phyloP scores from a whole-genome alignment of 1,284 basidiomycete genomes.

The Pterula multifida region DNA sequence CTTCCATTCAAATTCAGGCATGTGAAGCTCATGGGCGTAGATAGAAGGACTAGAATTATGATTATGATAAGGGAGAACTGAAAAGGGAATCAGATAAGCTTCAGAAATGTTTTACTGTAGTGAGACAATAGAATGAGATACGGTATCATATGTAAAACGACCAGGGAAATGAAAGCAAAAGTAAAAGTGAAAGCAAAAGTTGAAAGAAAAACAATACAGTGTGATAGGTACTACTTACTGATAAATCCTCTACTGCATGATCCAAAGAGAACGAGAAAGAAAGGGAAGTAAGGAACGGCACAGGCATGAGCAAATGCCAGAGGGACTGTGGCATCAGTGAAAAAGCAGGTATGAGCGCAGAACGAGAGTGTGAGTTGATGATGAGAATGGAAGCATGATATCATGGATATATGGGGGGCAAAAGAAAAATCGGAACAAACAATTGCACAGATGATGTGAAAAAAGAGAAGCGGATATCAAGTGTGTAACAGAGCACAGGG shows the following conservation, averaged over 20 bases:
- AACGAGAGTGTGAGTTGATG: neutral
- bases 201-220: slow-evolving; percentile 3
- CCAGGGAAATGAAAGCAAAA: neutral
- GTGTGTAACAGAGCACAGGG: neutral
- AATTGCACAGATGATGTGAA: too few species aligned
- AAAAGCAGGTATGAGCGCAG: neutral
- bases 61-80: too few species aligned
- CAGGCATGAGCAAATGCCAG: neutral
- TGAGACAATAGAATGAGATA: too few species aligned
- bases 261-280: neutral
- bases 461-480: slow-evolving; percentile 10
- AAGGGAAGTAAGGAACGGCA: neutral
- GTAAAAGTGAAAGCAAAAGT: slow-evolving; percentile 1
- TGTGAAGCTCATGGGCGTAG: too few species aligned
- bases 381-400: neutral
- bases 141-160: neutral
- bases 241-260: neutral
- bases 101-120: too few species aligned
- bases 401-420: neutral
- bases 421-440: too few species aligned
- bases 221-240: neutral
- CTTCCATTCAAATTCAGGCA: neutral
- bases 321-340: neutral
- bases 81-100: too few species aligned
- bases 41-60: too few species aligned